These are phyloP conservation scores for Stenocarpella maydis DNA, from an alignment of 2,329 filamentous ascomycete species.

Conservation along the genomic window DNA sequence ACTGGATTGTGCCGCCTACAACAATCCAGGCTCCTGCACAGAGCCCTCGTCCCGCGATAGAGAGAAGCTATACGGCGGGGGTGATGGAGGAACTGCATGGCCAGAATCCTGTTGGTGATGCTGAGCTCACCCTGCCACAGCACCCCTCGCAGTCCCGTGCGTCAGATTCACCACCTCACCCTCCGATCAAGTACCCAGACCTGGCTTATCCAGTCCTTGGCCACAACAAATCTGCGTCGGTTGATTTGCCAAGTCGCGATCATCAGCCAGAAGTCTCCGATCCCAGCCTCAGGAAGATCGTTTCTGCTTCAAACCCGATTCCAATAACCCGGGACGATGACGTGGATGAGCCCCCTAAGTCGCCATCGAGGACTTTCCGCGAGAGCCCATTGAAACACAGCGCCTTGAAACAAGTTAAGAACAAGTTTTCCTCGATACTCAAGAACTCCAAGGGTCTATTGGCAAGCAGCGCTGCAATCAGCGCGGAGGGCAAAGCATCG, in stretches of 20 bases:
- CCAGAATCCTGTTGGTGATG: slow-evolving; percentile 57
- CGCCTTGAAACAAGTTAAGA: slow-evolving; percentile 84
- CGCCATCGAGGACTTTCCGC: slow-evolving; percentile 62
- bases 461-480: slow-evolving; percentile 74
- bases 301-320: slow-evolving; percentile 48
- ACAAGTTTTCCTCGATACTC: slow-evolving; percentile 88
- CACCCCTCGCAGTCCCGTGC: slow-evolving; percentile 44
- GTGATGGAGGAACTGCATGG: slow-evolving; percentile 64
- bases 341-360: slow-evolving; percentile 57
- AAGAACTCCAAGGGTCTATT: slow-evolving; percentile 88
- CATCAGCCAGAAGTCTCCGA: slow-evolving; percentile 35
- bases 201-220: slow-evolving; percentile 47
- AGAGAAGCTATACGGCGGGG: slow-evolving; percentile 69
- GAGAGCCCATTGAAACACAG: slow-evolving; percentile 68
- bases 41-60: slow-evolving; percentile 59
- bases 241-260: slow-evolving; percentile 53
- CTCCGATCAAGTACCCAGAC: slow-evolving; percentile 42
- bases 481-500: slow-evolving; percentile 68
- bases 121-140: slow-evolving; percentile 55
- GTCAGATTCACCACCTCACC: slow-evolving; percentile 45
- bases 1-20: slow-evolving; percentile 68
- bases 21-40: slow-evolving; percentile 47
- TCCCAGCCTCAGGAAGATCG: slow-evolving; percentile 62
- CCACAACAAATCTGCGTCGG: slow-evolving; percentile 71
- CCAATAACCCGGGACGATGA: slow-evolving; percentile 55